phyloP scores from a whole-genome alignment of 2,329 filamentous ascomycete species.

The Ceratocystis destructans region DNA sequence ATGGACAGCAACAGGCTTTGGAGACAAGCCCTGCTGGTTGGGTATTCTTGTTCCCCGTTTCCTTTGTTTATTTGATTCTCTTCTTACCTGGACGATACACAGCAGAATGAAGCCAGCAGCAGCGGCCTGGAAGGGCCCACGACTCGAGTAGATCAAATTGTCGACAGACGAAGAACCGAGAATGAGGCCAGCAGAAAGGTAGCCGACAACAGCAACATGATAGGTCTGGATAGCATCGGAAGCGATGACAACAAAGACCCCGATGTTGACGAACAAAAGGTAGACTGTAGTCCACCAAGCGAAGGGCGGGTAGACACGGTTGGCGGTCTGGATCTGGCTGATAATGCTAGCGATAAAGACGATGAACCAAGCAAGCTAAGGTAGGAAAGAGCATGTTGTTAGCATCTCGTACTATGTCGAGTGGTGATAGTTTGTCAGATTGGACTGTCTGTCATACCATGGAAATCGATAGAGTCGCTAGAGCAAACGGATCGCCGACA shows the following conservation, averaged over 20 bases:
- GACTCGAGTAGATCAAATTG: constrained; percentile 62
- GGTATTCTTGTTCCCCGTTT: not conserved
- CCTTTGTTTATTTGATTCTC: no score
- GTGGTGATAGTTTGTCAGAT: not conserved
- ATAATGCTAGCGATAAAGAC: constrained; percentile 69
- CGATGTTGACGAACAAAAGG: constrained; percentile 68
- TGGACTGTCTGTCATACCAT: constrained; percentile 45
- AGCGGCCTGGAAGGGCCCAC: constrained; percentile 65
- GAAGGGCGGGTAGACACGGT: constrained; percentile 58
- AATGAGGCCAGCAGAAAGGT: constrained; percentile 68
- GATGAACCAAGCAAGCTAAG: constrained; percentile 89
- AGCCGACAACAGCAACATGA: constrained; percentile 81
- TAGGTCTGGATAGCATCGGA: constrained; percentile 78
- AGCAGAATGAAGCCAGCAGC: constrained; percentile 88
- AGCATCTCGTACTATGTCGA: not conserved
- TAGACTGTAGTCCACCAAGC: constrained; percentile 87
- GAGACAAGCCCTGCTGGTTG: not conserved
- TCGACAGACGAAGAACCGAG: constrained; percentile 80
- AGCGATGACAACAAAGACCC: constrained; percentile 68
- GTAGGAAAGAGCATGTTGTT: not conserved
- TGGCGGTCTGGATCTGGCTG: constrained; percentile 25
- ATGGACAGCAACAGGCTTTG: constrained; percentile 20
- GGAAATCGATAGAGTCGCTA: constrained; percentile 85
- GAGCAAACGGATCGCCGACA: constrained; percentile 86
- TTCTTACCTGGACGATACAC: constrained; percentile 78